Evolutionary conservation across 495 filamentous ascomycete genomes (phyloP).

Genomic region (Penicillium crystallinum): DNA sequence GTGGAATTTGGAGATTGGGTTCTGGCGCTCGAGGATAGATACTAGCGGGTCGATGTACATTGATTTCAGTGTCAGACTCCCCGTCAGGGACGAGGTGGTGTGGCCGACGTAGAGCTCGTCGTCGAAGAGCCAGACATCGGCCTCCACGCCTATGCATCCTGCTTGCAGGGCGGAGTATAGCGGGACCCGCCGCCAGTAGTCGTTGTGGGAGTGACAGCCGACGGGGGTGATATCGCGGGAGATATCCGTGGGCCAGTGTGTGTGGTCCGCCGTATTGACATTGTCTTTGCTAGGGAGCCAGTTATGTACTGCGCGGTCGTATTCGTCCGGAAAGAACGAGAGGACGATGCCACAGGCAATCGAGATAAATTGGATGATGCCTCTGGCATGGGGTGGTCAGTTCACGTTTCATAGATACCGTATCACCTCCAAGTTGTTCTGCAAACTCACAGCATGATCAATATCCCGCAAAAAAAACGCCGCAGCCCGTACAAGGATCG

Average conservation of each 20-base stretch:
- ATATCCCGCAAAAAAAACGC: conserved; percentile 20
- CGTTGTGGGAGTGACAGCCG: conserved; percentile 75
- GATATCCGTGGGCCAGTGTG: conserved; percentile 71
- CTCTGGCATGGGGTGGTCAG: conserved; percentile 23
- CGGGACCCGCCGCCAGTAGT: conserved; percentile 78
- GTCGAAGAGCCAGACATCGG: conserved; percentile 80
- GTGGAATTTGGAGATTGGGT: conserved; percentile 35
- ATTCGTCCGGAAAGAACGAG: conserved; percentile 53
- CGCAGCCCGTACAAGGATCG: conserved; percentile 16
- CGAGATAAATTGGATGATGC: conserved; percentile 44
- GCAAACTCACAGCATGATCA: conserved; percentile 38
- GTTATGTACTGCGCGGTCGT: conserved; percentile 41
- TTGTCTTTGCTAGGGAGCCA: conserved; percentile 45
- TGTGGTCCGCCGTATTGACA: conserved; percentile 40
- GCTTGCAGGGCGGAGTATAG: conserved; percentile 59
- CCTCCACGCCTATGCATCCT: conserved; percentile 70
- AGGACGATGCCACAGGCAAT: conserved; percentile 48
- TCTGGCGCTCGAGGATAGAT: conserved; percentile 47
- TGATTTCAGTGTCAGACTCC: conserved; percentile 45
- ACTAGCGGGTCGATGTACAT: conserved; percentile 55
- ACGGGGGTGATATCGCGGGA: conserved; percentile 65
- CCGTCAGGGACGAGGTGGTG: conserved; percentile 39
- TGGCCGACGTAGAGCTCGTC: conserved; percentile 61
- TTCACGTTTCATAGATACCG: neutral
- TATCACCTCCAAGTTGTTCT: neutral